Base-by-base conservation (phyloP, 345 rosid species). In the Hibiscus mutabilis region DNA sequence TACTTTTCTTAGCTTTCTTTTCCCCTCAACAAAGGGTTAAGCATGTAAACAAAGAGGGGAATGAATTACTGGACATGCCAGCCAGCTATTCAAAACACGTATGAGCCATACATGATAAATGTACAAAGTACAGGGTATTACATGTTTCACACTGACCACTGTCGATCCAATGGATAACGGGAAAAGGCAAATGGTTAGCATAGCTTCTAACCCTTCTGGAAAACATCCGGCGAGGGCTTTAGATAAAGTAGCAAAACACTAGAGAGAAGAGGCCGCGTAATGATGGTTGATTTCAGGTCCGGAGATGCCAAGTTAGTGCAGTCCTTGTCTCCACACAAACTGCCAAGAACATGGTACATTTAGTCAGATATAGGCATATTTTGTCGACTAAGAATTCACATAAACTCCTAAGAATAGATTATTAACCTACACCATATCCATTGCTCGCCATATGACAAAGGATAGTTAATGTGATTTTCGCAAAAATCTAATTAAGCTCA, bases 151-250 rank as follows among this genome's bases (percentile, higher is more conserved):
- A 62, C 21, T 62, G 15, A 62, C 24, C 44, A 33, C 18, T 40
- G 52, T 64, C 21, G 33, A 24, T 37, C 68, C 29, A 12, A 37
- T 37, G 52, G 68, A 21, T 37, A 40, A 40, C 13, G 6, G 31
- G 1, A 40, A 21, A 40, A 12, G 13, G 52, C 29, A 64, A 21
- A 21, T 64, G 53, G 75, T 70, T 64, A 63, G 33, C 59, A 71
- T 31, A 66, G 66, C 68, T 27, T 70, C 70, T 66, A 75, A 74
- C 65, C 76, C 62, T 60, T 73, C 71, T 63, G 5, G 46, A 56
- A 63, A 62, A 73, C 68, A 62, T 65, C 19, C 58, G 68, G 51
- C 25, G 42, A 6, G 25, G 59, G 64, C 33, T 21, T 12, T 12
- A 71, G 16, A 37, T 3, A 25, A 67, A 33, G 67, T 19, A 59